Percentiles rank a stretch among this genome's conserved stretches.
These are phyloP conservation scores for Clathrospora elynae DNA, from an alignment of 2,329 filamentous ascomycete species.

Conservation along the genomic window DNA sequence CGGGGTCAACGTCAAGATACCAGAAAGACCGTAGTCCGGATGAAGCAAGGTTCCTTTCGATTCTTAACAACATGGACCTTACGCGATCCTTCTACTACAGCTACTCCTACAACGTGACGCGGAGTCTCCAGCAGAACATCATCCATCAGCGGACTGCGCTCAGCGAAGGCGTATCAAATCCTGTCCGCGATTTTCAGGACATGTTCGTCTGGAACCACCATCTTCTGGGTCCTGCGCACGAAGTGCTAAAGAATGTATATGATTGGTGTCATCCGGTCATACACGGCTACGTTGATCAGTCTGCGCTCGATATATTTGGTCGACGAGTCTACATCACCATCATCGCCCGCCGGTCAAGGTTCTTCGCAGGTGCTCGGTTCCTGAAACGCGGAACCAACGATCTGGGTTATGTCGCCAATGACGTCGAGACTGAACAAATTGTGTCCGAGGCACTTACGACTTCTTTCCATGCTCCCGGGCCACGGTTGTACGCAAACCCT, in stretches of 20 bases:
- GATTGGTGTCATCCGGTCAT: constrained; percentile 97
- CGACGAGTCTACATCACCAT: constrained; percentile 89
- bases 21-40: constrained; percentile 85
- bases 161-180: constrained; percentile 65
- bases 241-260: constrained; percentile 76
- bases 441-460: constrained; percentile 93
- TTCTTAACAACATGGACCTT: constrained; percentile 88
- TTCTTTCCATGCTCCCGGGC: constrained; percentile 91
- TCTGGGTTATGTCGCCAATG: constrained; percentile 93
- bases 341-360: constrained; percentile 87
- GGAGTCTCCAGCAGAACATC: constrained; percentile 90
- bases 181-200: constrained; percentile 73
- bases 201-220: constrained; percentile 99
- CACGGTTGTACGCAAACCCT: constrained; percentile 82
- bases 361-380: constrained; percentile 93
- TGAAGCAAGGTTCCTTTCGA: constrained; percentile 85
- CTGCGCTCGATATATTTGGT: constrained; percentile 75
- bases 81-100: constrained; percentile 96
- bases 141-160: constrained; percentile 75
- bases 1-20: constrained; percentile 67
- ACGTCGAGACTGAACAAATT: constrained; percentile 98
- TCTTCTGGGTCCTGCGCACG: constrained; percentile 75
- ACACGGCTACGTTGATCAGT: constrained; percentile 94
- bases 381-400: constrained; percentile 95
- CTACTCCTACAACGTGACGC: constrained; percentile 95